These are phyloP conservation scores for Nemophila menziesii DNA, from an alignment of 257 asterid species.

Conservation along the genomic window DNA sequence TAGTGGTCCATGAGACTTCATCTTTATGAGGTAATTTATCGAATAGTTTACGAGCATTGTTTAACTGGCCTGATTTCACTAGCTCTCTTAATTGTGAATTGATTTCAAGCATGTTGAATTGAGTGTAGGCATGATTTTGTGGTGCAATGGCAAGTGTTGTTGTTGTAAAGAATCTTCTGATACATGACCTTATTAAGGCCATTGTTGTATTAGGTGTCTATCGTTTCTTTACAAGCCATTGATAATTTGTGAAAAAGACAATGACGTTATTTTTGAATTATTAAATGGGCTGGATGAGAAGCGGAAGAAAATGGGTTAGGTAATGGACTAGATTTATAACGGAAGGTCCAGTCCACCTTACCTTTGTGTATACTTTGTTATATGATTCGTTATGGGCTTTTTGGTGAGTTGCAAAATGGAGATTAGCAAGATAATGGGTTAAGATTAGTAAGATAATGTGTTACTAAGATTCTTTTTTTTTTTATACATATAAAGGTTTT, in stretches of 20 bases:
- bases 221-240: background rate
- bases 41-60: constrained; percentile 59
- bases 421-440: no score
- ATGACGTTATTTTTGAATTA: background rate
- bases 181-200: constrained; percentile 4
- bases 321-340: background rate
- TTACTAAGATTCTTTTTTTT: no score
- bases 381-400: background rate
- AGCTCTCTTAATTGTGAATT: constrained; percentile 44
- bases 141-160: constrained; percentile 25
- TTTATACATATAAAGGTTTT: no score
- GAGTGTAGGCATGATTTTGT: constrained; percentile 16
- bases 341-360: background rate
- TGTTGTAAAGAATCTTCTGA: constrained; percentile 25
- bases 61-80: constrained; percentile 34
- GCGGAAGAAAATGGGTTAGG: background rate
- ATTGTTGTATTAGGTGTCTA: background rate
- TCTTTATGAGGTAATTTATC: constrained; percentile 59
- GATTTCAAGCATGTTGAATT: constrained; percentile 24
- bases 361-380: background rate
- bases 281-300: background rate
- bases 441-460: no score
- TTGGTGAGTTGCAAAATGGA: background rate
- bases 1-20: constrained; percentile 72
- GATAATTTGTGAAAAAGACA: background rate